Evolutionary conservation across 225 moss, liverwort and hornwort genomes (phyloP).

Genomic region (Lunularia cruciata): DNA sequence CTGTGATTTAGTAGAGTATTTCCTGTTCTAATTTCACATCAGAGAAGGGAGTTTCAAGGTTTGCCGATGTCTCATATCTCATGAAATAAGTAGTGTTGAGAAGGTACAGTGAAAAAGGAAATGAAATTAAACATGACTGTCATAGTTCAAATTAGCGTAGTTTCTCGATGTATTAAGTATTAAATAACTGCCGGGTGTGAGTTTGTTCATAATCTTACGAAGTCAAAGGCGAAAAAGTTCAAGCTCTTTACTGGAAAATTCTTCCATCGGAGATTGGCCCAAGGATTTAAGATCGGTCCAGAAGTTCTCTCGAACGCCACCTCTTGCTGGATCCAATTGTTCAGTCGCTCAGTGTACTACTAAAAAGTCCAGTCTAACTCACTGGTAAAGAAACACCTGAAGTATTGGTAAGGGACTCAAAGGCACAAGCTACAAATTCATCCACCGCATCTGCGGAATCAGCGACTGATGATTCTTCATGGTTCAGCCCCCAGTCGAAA

Average conservation of each 20-base stretch:
- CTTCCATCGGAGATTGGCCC: background rate
- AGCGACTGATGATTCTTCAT: conserved; percentile 3
- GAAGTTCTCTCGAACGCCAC: background rate
- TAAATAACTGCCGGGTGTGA: too few relatives aligned
- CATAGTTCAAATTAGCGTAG: too few relatives aligned
- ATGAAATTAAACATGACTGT: too few relatives aligned
- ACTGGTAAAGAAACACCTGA: background rate
- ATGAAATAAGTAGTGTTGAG: too few relatives aligned
- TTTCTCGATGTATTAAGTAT: too few relatives aligned
- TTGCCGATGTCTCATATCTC: too few relatives aligned
- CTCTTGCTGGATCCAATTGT: background rate
- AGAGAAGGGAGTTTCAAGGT: too few relatives aligned
- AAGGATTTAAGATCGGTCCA: background rate
- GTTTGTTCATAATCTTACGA: too few relatives aligned
- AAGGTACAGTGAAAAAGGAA: too few relatives aligned
- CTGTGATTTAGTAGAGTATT: too few relatives aligned
- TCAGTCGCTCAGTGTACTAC: background rate
- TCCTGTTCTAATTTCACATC: too few relatives aligned
- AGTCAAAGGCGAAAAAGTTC: background rate
- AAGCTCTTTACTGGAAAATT: conserved; percentile 3
- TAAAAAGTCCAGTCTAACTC: background rate
- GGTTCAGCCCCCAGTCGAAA: background rate
- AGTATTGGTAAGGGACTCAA: background rate
- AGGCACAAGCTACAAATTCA: background rate
- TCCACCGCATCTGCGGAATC: background rate